Evolutionary conservation across 495 filamentous ascomycete genomes (phyloP), one percentile per base, ranked within the genome.

Genomic region (Aspergillus biplanus): DNA sequence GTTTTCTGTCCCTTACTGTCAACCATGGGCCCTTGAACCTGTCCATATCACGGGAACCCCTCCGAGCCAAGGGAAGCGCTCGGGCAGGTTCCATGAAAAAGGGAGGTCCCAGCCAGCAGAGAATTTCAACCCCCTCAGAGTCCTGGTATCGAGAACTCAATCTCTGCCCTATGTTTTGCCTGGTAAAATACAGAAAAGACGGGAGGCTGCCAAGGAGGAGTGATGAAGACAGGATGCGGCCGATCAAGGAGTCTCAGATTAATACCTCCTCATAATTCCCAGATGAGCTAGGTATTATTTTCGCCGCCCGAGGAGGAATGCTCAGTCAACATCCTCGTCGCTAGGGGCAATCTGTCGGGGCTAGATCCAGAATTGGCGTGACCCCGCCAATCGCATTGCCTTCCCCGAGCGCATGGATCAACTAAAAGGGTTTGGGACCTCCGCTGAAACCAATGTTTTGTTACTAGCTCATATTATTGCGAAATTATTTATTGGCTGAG

Each of bases 261-360:
- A 21, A 8, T 9, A 50, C 47, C 47, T 50, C 16, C 47, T 50
- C 9, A 50, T 21, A 49, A 49, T 44, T 12, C 21, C 2, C 21
- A 27, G 21, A 27, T 27, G 21, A 27, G 21, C 21, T 27, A 27
- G 21, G 21, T 27, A 27, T 27, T 27, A 27, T 27, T 27, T 27
- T 27, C 21, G 21, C 21, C 21, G 21, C 21, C 21, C 21, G 21
- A 27, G 21, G 21, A 27, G 21, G 21, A 27, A 27, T 27, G 21
- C 21, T 27, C 39, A 44, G 39, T 44, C 39, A 44, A 44, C n/a
- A 44, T 21, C 47, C 47, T 50, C 56, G 61, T 67, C 65, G 65
- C 65, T 67, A 65, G 65, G 65, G 65, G 65, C 65, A 67, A 67
- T 67, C 65, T 61, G 50, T 62, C 65, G 59, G 59, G 58, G 57